These are phyloP conservation scores for Salix exigua DNA, from an alignment of 345 rosid genomes.

Conservation along the genomic window DNA sequence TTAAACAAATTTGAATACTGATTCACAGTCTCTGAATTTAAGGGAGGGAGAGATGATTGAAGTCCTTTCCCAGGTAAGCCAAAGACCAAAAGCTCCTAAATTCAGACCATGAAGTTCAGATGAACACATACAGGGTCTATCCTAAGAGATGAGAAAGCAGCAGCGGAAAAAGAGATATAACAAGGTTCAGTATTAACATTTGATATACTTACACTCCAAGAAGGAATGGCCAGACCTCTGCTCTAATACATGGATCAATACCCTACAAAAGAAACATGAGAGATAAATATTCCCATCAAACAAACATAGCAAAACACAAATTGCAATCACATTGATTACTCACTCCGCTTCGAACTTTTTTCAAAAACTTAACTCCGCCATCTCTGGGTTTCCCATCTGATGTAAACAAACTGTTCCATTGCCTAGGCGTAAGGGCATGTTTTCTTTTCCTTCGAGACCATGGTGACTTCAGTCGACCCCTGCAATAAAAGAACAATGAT, in stretches of 20 bases:
- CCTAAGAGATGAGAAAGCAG: neutral
- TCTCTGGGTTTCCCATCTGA: conserved; percentile 70
- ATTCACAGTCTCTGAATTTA: neutral
- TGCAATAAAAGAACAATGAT: conserved; percentile 19
- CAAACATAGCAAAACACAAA: conserved; percentile 6
- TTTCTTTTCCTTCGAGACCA: conserved; percentile 84
- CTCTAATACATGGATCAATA: conserved; percentile 76
- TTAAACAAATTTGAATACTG: neutral
- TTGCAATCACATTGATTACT: conserved; percentile 29
- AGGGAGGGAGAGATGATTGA: neutral
- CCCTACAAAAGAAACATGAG: conserved; percentile 50
- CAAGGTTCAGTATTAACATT: neutral
- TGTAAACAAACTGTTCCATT: conserved; percentile 69
- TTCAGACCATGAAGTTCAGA: neutral
- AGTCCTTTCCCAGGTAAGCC: neutral
- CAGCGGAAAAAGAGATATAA: neutral
- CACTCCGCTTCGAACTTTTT: conserved; percentile 88
- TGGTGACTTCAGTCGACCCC: conserved; percentile 73
- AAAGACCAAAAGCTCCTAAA: neutral
- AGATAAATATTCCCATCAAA: conserved; percentile 13
- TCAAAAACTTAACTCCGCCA: conserved; percentile 74
- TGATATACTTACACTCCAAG: conserved; percentile 83
- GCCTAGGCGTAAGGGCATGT: conserved; percentile 61
- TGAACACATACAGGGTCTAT: neutral
- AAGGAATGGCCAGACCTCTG: conserved; percentile 96